Conservation (phyloP, 352 stramenopile species). For the Phytophthora tubulina region DNA sequence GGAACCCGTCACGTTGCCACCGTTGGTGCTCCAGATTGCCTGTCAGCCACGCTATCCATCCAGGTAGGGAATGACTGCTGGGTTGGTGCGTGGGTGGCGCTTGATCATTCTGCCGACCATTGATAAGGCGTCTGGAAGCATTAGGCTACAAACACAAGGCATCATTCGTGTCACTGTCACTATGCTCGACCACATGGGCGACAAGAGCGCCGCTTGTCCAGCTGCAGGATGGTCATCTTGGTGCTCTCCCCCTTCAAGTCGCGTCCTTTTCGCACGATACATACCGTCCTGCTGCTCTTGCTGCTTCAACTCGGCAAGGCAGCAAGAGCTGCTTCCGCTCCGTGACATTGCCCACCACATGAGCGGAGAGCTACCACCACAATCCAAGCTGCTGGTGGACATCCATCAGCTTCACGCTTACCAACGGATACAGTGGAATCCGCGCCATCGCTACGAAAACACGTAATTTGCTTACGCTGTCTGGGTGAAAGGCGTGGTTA, state of each 20-base stretch:
- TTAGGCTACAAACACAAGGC: conserved; percentile 17
- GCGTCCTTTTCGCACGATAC: background rate
- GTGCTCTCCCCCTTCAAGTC: conserved; percentile 10
- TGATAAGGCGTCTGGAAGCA: conserved; percentile 17
- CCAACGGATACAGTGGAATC: background rate
- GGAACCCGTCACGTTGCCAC: conserved; percentile 14
- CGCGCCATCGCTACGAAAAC: background rate
- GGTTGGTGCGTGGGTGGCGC: conserved; percentile 17
- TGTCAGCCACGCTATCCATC: conserved; percentile 14
- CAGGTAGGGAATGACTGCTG: conserved; percentile 22
- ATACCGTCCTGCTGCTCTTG: background rate
- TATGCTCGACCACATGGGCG: conserved; percentile 8
- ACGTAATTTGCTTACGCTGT: background rate
- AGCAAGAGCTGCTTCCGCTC: background rate
- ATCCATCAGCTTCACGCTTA: conserved; percentile 1
- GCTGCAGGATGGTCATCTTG: conserved; percentile 31
- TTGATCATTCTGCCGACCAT: background rate
- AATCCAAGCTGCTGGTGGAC: conserved; percentile 7
- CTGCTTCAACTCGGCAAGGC: background rate
- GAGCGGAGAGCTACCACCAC: background rate
- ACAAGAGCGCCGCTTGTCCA: conserved; percentile 17
- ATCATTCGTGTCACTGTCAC: conserved; percentile 9
- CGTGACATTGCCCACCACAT: background rate
- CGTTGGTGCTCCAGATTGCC: conserved; percentile 17
- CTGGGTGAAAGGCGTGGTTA: background rate